Evolutionary conservation across 345 rosid species (phyloP).

Genomic region (Ailanthus altissimus): DNA sequence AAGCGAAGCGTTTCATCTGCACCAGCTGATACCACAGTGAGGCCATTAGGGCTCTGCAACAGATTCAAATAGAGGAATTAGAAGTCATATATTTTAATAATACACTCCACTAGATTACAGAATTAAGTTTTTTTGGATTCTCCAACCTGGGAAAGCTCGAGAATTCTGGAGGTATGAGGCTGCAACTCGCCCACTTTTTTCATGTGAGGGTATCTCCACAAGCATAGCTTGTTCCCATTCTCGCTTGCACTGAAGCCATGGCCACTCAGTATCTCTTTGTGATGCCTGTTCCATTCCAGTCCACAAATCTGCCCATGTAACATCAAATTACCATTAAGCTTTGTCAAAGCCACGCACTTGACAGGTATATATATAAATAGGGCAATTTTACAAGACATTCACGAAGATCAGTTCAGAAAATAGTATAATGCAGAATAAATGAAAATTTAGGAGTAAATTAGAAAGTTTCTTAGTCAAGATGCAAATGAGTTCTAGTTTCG

Average conservation of each 20-base stretch:
- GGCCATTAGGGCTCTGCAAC: constrained; percentile 57
- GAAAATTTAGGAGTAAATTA: not conserved
- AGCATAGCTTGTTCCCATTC: constrained; percentile 35
- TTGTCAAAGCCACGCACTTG: not conserved
- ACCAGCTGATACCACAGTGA: constrained; percentile 49
- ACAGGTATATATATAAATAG: not conserved
- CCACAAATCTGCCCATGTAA: constrained; percentile 43
- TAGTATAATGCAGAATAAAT: not conserved
- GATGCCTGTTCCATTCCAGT: constrained; percentile 62
- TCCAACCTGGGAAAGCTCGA: constrained; percentile 50
- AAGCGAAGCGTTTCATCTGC: constrained; percentile 53
- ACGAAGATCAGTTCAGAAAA: not conserved
- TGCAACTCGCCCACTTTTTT: constrained; percentile 36
- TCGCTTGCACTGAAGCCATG: constrained; percentile 41
- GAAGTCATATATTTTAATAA: not conserved
- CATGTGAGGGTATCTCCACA: constrained; percentile 59
- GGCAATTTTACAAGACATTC: not conserved
- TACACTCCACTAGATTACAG: not conserved
- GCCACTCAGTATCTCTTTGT: constrained; percentile 55
- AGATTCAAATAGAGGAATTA: not conserved
- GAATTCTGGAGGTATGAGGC: constrained; percentile 38
- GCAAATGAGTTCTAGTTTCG: not conserved
- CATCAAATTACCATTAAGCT: not conserved
- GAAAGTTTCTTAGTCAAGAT: not conserved
- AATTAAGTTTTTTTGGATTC: not conserved